Evolutionary conservation across 805 yeast genomes (phyloP).

Genomic region (Wickerhamomyces xylosicus): DNA sequence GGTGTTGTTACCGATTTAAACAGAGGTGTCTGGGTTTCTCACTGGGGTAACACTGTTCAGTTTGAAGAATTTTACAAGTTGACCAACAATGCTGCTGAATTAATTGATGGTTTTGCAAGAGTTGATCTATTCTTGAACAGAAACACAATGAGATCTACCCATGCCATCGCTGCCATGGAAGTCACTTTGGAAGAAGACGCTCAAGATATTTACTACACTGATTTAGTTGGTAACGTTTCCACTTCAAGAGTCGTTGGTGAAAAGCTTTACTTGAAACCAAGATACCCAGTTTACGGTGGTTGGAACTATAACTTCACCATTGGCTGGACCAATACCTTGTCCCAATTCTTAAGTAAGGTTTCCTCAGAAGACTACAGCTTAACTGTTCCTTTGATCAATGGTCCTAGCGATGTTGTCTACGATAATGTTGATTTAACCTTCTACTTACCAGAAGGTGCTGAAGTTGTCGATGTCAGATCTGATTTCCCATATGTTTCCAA

Average conservation of each 20-base stretch:
- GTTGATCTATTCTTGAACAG: constrained; percentile 61
- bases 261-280: constrained; percentile 56
- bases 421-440: constrained; percentile 48
- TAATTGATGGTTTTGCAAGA: constrained; percentile 69
- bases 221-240: constrained; percentile 88
- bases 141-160: constrained; percentile 35
- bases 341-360: constrained; percentile 37
- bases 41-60: constrained; percentile 61
- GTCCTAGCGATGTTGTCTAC: constrained; percentile 63
- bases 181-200: constrained; percentile 41
- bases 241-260: constrained; percentile 40
- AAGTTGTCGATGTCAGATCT: constrained; percentile 40
- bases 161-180: constrained; percentile 53
- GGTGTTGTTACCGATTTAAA: constrained; percentile 47
- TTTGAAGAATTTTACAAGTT: constrained; percentile 83
- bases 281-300: constrained; percentile 93
- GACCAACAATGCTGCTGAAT: constrained; percentile 62
- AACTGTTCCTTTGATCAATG: constrained; percentile 62
- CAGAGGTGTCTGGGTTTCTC: constrained; percentile 85
- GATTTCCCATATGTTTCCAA: constrained; percentile 35
- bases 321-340: constrained; percentile 74
- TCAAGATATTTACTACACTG: constrained; percentile 70
- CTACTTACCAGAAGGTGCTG: constrained; percentile 83
- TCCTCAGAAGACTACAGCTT: constrained; percentile 37
- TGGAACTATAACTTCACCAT: constrained; percentile 94